Percentiles rank a stretch among this genome's conserved stretches.
Evolutionary conservation across 306 rosid species (phyloP).

Genomic region (Fagus sylvatica): DNA sequence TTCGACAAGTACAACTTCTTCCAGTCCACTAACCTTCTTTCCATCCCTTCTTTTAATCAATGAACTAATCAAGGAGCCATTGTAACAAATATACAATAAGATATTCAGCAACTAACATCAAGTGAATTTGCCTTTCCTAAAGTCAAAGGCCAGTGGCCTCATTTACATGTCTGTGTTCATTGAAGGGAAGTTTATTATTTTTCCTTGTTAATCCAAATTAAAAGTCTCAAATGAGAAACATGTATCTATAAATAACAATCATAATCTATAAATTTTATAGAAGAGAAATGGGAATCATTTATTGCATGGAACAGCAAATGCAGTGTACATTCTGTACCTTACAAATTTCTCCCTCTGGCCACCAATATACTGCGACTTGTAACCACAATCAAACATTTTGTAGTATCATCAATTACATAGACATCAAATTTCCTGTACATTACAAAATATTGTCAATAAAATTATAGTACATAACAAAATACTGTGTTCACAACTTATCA

Average conservation of each 20-base stretch:
- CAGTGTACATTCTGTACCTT: constrained; percentile 35
- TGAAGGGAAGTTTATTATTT: not conserved
- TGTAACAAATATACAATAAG: not conserved
- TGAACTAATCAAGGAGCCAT: not conserved
- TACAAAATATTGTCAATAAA: constrained; percentile 3
- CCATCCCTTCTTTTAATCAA: not conserved
- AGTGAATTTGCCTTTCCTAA: not conserved
- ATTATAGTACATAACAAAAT: not conserved
- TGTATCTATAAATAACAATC: not conserved
- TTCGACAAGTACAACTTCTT: too few relatives aligned
- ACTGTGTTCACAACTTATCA: not conserved
- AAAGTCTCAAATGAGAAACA: not conserved
- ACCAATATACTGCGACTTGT: constrained; percentile 49
- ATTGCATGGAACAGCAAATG: not conserved
- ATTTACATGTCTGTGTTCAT: not conserved
- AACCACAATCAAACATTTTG: constrained; percentile 51
- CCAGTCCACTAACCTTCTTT: too few relatives aligned
- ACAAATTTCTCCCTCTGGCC: constrained; percentile 57
- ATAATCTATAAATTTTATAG: not conserved
- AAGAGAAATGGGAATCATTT: not conserved
- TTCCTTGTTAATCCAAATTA: not conserved
- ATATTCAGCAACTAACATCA: not conserved
- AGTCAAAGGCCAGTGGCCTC: not conserved
- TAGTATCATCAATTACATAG: constrained; percentile 20
- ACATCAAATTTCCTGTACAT: constrained; percentile 14